phyloP scores from a whole-genome alignment of 2,329 filamentous ascomycete genomes.

The Verticillium longisporum region DNA sequence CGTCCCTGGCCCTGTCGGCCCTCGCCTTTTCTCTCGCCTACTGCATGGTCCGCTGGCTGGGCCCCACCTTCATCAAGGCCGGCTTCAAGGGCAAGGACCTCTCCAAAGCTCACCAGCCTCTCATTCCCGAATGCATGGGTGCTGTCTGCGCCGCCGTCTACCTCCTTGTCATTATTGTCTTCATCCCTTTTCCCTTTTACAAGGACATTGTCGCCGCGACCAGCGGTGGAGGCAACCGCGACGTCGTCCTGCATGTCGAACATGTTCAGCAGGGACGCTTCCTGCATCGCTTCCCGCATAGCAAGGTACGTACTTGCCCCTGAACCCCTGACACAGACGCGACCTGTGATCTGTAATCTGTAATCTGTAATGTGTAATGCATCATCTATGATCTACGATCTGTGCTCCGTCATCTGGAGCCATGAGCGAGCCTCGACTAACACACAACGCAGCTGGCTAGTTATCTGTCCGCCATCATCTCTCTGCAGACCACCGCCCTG shows the following conservation, averaged over 20 bases:
- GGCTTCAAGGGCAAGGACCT: slow-evolving; percentile 88
- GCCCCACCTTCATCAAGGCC: slow-evolving; percentile 78
- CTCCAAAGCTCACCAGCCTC: slow-evolving; percentile 60
- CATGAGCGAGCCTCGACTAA: background rate
- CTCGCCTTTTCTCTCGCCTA: slow-evolving; percentile 78
- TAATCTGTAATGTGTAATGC: too few species aligned
- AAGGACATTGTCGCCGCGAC: slow-evolving; percentile 96
- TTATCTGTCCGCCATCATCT: slow-evolving; percentile 89
- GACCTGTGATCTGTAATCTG: background rate
- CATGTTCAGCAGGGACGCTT: slow-evolving; percentile 76
- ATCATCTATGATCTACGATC: too few species aligned
- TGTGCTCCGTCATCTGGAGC: too few species aligned
- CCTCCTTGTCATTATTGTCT: slow-evolving; percentile 78
- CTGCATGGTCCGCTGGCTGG: slow-evolving; percentile 88
- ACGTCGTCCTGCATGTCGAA: slow-evolving; percentile 69
- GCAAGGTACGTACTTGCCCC: slow-evolving; percentile 55
- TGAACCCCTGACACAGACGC: background rate
- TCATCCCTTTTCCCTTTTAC: slow-evolving; percentile 96
- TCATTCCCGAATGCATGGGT: slow-evolving; percentile 95
- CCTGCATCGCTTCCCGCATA: slow-evolving; percentile 87
- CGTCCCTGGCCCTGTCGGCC: slow-evolving; percentile 78
- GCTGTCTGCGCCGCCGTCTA: slow-evolving; percentile 90
- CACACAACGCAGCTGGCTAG: slow-evolving; percentile 64
- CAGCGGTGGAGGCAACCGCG: slow-evolving; percentile 85
- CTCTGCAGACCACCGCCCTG: slow-evolving; percentile 82